These are phyloP conservation scores for Tephrocybe sp. DNA, from an alignment of 768 basidiomycete species.

Conservation along the genomic window DNA sequence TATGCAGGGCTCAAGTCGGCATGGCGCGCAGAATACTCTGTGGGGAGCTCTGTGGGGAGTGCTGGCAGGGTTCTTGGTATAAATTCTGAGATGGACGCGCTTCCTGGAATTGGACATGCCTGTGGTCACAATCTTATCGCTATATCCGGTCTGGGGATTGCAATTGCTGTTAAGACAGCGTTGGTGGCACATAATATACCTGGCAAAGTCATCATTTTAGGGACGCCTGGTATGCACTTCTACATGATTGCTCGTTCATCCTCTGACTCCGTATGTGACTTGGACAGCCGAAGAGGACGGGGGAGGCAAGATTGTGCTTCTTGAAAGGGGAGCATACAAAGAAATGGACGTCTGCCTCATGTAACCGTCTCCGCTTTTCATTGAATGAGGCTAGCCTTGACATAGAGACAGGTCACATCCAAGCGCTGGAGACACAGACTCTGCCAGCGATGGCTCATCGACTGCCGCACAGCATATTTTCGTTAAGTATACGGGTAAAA, in stretches of 20 bases:
- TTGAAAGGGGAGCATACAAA: constrained; percentile 73
- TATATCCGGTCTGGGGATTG: constrained; percentile 70
- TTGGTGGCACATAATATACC: constrained; percentile 57
- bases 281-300: constrained; percentile 70
- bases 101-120: constrained; percentile 56
- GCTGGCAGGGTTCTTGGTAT: constrained; percentile 70
- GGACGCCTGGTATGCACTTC: constrained; percentile 60
- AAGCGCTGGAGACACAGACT: constrained; percentile 47
- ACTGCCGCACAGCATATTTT: constrained; percentile 63
- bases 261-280: constrained; percentile 9
- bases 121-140: constrained; percentile 88
- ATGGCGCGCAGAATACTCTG: constrained; percentile 71
- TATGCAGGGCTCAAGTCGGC: constrained; percentile 74
- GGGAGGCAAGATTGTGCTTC: constrained; percentile 72
- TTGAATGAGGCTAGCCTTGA: background rate
- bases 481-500: constrained; percentile 72
- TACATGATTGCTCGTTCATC: background rate
- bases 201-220: constrained; percentile 71
- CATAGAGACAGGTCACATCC: constrained; percentile 68
- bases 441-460: constrained; percentile 48
- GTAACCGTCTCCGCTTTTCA: constrained; percentile 31
- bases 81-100: constrained; percentile 79
- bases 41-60: constrained; percentile 48
- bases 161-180: constrained; percentile 70
- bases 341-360: constrained; percentile 83